Evolutionary conservation across 345 rosid species (phyloP).

Genomic region (Eucalyptus pauciflora): DNA sequence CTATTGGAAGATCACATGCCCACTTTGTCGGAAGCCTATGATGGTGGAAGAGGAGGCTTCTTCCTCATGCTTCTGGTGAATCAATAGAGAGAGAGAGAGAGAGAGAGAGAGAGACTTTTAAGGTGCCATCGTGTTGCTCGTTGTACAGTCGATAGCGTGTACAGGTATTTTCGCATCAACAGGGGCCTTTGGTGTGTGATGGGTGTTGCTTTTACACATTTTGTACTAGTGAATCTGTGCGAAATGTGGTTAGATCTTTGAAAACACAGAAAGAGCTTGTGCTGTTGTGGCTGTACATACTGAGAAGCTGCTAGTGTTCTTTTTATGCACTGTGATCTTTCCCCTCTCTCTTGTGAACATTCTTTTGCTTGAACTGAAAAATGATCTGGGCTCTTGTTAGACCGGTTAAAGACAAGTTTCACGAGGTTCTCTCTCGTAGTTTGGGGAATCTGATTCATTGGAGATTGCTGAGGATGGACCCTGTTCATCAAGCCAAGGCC

Average conservation of each 20-base stretch:
- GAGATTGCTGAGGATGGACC: not conserved
- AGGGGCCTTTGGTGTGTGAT: not conserved
- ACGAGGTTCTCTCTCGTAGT: not conserved
- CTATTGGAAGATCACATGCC: slow-evolving; percentile 11
- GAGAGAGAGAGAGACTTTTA: not conserved
- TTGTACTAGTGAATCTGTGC: not conserved
- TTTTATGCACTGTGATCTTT: not conserved
- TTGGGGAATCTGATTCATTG: not conserved
- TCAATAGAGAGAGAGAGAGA: not conserved
- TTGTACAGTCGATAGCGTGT: not conserved
- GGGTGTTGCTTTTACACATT: not conserved
- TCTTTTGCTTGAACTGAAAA: not conserved
- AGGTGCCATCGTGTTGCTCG: not conserved
- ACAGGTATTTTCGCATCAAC: not conserved
- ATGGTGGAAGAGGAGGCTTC: slow-evolving; percentile 3
- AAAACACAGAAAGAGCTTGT: not conserved
- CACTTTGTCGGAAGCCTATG: slow-evolving; percentile 4
- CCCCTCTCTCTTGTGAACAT: not conserved
- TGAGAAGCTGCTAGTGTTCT: not conserved
- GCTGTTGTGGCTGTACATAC: not conserved
- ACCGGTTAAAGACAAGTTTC: not conserved
- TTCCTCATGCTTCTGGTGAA: not conserved
- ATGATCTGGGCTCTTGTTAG: not conserved
- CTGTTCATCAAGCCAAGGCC: not conserved
- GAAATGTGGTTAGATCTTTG: not conserved